Conservation (phyloP, 441 rosid genomes). For the Geranium incanum region DNA sequence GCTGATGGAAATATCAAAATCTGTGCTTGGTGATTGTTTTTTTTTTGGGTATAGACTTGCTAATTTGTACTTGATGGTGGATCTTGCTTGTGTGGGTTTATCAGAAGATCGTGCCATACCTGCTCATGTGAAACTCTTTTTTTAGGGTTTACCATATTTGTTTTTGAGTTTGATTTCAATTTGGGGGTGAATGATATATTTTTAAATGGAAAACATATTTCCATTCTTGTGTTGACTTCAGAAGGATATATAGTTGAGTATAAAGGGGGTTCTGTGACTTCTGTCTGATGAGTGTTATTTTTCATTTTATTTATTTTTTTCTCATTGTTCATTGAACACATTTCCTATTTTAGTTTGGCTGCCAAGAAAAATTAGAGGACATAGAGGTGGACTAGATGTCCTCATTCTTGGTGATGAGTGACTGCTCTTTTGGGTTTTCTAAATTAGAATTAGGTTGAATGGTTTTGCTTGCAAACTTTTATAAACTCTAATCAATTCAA, state of each 20-base stretch:
- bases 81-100: not conserved
- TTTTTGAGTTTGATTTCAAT: not conserved
- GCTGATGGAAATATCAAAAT: not conserved
- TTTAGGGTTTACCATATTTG: not conserved
- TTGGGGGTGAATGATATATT: not conserved
- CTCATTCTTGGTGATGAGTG: not conserved
- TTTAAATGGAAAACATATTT: not conserved
- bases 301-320: not conserved
- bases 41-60: not conserved
- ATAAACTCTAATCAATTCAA: not conserved
- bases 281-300: not conserved
- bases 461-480: not conserved
- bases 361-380: slow-evolving; percentile 1
- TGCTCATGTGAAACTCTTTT: not conserved
- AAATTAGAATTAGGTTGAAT: not conserved
- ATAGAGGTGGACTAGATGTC: not conserved
- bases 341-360: slow-evolving; percentile 4
- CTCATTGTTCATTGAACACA: not conserved
- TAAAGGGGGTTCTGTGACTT: not conserved
- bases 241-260: not conserved
- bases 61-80: not conserved
- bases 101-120: not conserved
- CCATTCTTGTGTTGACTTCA: not conserved
- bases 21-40: not conserved
- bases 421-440: not conserved